These are phyloP conservation scores for Suhomyces maxii DNA, from an alignment of 1,139 yeast genomes.

Conservation along the genomic window DNA sequence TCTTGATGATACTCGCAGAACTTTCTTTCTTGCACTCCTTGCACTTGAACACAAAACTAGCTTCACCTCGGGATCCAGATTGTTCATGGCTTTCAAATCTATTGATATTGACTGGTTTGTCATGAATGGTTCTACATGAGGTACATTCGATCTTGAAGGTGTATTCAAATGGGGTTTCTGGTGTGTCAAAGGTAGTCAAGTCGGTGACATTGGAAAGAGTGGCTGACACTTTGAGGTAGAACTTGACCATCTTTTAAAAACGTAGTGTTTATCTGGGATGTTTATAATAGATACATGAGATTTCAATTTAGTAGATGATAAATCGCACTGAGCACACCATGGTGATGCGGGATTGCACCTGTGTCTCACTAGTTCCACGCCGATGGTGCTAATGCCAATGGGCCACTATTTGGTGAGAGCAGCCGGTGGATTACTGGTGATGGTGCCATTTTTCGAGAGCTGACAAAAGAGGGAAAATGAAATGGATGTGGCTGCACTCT, in stretches of 20 bases:
- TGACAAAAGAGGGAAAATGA: too few species aligned
- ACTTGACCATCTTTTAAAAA: conserved; percentile 37
- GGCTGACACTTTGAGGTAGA: conserved; percentile 55
- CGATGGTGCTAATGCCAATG: too few species aligned
- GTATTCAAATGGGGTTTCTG: conserved; percentile 67
- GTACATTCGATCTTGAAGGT: conserved; percentile 74
- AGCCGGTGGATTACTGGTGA: too few species aligned
- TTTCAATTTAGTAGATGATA: too few species aligned
- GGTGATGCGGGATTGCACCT: too few species aligned
- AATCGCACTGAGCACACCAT: too few species aligned
- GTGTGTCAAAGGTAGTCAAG: conserved; percentile 63
- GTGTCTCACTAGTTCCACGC: too few species aligned
- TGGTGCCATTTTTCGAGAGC: too few species aligned
- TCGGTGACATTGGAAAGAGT: conserved; percentile 64
- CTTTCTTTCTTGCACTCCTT: conserved; percentile 55
- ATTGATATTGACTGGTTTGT: conserved; percentile 72
- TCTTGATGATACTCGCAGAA: conserved; percentile 38
- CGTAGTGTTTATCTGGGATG: too few species aligned
- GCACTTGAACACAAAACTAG: conserved; percentile 82
- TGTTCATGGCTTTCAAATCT: conserved; percentile 61
- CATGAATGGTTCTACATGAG: conserved; percentile 75
- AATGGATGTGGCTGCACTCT: too few species aligned
- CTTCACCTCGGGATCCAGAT: conserved; percentile 76
- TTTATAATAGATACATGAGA: too few species aligned
- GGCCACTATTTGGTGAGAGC: too few species aligned